Percentiles rank a stretch among this genome's conserved stretches.
Conservation (phyloP, 257 asterid genomes). For the Cinchona pubescens region DNA sequence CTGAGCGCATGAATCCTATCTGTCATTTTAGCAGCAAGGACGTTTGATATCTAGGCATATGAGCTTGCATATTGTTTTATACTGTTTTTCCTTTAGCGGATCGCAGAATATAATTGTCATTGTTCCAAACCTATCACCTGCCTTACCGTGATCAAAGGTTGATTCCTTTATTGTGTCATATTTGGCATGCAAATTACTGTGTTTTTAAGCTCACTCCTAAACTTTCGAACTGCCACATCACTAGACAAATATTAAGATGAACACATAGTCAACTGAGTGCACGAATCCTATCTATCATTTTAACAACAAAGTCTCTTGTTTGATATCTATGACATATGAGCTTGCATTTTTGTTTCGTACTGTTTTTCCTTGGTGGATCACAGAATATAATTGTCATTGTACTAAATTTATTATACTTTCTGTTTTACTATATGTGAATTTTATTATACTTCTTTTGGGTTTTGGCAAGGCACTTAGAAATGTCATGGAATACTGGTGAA, state of each 20-base stretch:
- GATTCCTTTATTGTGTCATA: not conserved
- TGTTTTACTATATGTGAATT: not conserved
- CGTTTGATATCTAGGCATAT: too few species aligned
- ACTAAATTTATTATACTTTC: not conserved
- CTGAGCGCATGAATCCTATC: not conserved
- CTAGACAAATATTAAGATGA: not conserved
- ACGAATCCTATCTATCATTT: not conserved
- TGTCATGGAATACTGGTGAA: constrained; percentile 9
- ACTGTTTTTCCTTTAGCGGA: too few species aligned
- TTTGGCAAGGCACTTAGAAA: constrained; percentile 12
- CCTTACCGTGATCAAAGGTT: not conserved
- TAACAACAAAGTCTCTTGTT: not conserved
- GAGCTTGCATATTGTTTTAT: too few species aligned
- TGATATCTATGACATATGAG: not conserved
- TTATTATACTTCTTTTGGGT: not conserved
- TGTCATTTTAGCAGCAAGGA: not conserved
- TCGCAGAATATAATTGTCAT: too few species aligned
- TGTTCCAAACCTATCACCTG: not conserved
- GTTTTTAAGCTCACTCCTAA: not conserved
- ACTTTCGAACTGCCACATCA: too few species aligned
- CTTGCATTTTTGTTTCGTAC: not conserved
- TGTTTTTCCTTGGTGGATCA: not conserved
- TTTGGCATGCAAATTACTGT: not conserved
- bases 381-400: not conserved
- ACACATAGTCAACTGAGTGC: not conserved